Percentiles rank a stretch among this genome's conserved stretches.
Evolutionary conservation across 345 rosid genomes (phyloP).

Genomic region (Tarenaya hassleriana): DNA sequence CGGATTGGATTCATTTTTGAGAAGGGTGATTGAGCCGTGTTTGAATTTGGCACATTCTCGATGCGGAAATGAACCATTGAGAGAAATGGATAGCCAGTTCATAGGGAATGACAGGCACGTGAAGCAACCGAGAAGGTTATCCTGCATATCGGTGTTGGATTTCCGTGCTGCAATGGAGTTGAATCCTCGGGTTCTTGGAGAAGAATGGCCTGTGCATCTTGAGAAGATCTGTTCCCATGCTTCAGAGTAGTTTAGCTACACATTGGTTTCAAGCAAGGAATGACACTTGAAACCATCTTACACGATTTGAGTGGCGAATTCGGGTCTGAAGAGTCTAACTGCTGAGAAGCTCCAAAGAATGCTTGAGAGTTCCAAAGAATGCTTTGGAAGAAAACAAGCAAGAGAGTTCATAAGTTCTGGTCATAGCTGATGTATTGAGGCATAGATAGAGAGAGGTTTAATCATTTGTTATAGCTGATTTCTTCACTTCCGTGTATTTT

Average conservation of each 20-base stretch:
- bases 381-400: constrained; percentile 8
- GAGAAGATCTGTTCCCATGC: constrained; percentile 51
- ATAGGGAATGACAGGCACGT: constrained; percentile 16
- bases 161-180: constrained; percentile 59
- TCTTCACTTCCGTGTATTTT: constrained; percentile 7
- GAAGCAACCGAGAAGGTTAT: constrained; percentile 18
- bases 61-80: neutral
- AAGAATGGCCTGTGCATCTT: constrained; percentile 58
- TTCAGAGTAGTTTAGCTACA: constrained; percentile 29
- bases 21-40: constrained; percentile 65
- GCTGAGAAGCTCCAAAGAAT: neutral
- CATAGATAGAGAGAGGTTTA: constrained; percentile 7
- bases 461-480: constrained; percentile 25
- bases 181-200: constrained; percentile 69
- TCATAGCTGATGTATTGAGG: constrained; percentile 13
- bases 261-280: constrained; percentile 1
- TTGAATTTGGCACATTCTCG: constrained; percentile 48
- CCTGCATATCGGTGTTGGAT: constrained; percentile 45
- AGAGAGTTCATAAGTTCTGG: constrained; percentile 23
- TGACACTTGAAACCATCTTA: neutral
- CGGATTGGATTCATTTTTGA: constrained; percentile 57
- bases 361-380: constrained; percentile 11
- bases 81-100: constrained; percentile 19
- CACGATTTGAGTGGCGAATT: no score
- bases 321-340: constrained; percentile 10